phyloP scores from a whole-genome alignment of 164 flowering plant species.

The Vitis amurensis region DNA sequence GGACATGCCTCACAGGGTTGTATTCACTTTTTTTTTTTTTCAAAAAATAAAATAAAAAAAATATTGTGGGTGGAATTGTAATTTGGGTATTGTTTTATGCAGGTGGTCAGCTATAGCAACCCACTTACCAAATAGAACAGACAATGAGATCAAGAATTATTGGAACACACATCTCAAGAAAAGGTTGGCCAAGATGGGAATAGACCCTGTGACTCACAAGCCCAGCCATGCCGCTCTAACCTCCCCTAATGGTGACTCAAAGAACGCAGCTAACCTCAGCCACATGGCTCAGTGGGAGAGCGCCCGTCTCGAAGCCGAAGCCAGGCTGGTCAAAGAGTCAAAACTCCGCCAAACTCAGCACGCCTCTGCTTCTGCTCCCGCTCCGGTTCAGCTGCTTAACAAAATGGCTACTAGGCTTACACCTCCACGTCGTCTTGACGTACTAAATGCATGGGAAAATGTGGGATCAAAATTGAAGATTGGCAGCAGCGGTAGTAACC shows the following conservation, averaged over 20 bases:
- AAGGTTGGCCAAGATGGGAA: slow-evolving; percentile 58
- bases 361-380: neutral
- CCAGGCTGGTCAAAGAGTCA: slow-evolving; percentile 51
- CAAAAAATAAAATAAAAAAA: too few relatives aligned
- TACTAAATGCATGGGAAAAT: neutral
- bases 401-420: slow-evolving; percentile 6
- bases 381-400: slow-evolving; percentile 6
- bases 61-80: neutral
- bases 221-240: slow-evolving; percentile 37
- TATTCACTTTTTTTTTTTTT: too few relatives aligned
- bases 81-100: neutral
- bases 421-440: neutral
- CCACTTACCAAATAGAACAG: slow-evolving; percentile 41
- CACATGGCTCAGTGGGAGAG: slow-evolving; percentile 70
- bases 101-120: slow-evolving; percentile 21
- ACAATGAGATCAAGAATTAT: slow-evolving; percentile 57
- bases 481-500: too few relatives aligned
- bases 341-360: slow-evolving; percentile 13
- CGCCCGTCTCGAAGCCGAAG: slow-evolving; percentile 62
- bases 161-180: slow-evolving; percentile 85
- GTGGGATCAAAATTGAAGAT: too few relatives aligned
- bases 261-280: slow-evolving; percentile 44
- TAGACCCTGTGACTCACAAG: slow-evolving; percentile 76
- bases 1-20: too few relatives aligned
- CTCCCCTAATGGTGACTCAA: slow-evolving; percentile 25